These are phyloP conservation scores for Eutrema japonicum DNA, from an alignment of 345 rosid genomes.

Conservation along the genomic window DNA sequence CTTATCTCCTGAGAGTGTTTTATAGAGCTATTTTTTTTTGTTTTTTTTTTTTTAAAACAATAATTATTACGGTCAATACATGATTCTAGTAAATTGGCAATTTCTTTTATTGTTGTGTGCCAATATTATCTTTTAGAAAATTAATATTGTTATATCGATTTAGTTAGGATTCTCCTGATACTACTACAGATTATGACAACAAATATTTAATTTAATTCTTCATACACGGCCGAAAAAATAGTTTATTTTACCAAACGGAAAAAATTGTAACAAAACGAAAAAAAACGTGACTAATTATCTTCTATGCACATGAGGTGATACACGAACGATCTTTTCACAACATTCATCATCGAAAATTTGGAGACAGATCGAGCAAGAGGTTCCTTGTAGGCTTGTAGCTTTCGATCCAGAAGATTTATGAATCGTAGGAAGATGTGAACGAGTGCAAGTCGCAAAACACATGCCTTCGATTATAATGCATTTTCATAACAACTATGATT, in stretches of 20 bases:
- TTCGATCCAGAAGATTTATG: neutral
- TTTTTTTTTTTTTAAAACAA: too few species aligned
- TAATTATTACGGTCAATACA: constrained; percentile 27
- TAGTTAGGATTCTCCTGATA: constrained; percentile 27
- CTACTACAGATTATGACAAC: constrained; percentile 11
- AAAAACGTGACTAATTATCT: neutral
- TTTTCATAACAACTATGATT: neutral
- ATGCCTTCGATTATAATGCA: neutral
- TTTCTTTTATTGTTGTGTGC: constrained; percentile 14
- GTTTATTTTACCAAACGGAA: constrained; percentile 1
- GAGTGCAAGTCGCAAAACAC: neutral
- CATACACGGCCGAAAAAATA: neutral
- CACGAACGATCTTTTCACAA: neutral
- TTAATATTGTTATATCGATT: neutral
- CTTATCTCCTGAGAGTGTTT: constrained; percentile 33
- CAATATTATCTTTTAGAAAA: constrained; percentile 9
- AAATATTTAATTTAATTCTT: neutral
- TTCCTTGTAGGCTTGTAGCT: neutral
- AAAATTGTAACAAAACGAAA: neutral
- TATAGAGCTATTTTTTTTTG: constrained; percentile 13
- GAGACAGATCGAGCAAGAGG: neutral
- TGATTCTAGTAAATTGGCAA: constrained; percentile 20
- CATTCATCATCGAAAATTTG: neutral
- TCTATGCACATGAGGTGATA: neutral
- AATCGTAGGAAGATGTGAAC: neutral